A percentile compares a stretch with the other conserved stretches of the same genome.
Evolutionary conservation across 805 yeast species (phyloP).

Genomic region (Kurtzmaniella fragi): DNA sequence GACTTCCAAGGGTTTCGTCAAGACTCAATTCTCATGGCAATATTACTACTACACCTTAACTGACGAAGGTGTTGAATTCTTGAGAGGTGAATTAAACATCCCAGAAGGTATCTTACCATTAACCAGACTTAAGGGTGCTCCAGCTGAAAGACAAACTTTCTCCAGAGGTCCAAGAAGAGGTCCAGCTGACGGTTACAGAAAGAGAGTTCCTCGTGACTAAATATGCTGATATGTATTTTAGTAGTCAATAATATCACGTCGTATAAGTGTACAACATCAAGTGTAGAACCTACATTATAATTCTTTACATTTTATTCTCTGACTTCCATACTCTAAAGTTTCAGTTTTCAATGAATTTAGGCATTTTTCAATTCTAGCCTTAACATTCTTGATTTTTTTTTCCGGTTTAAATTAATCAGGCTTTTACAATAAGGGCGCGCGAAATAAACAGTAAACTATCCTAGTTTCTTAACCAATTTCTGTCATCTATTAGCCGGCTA

Average conservation of each 20-base stretch:
- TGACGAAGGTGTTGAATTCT: conserved; percentile 98
- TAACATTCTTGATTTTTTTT: too few relatives aligned
- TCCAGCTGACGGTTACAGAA: conserved; percentile 43
- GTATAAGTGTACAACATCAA: conserved; percentile 5
- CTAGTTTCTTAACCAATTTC: conserved; percentile 3
- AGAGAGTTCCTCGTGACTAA: conserved; percentile 52
- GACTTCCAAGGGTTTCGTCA: conserved; percentile 97
- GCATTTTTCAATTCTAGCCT: too few relatives aligned
- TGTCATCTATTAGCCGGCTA: conserved; percentile 13
- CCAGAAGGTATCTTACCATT: conserved; percentile 98
- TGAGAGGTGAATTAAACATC: conserved; percentile 96
- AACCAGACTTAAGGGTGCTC: conserved; percentile 93
- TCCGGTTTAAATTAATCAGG: too few relatives aligned
- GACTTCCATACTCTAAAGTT: too few relatives aligned
- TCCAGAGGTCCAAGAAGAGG: conserved; percentile 32
- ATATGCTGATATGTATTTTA: conserved; percentile 8
- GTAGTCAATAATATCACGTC: conserved; percentile 7
- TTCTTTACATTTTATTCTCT: too few relatives aligned
- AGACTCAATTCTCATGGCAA: conserved; percentile 99
- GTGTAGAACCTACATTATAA: conserved; percentile 1
- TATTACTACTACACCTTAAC: conserved; percentile 99
- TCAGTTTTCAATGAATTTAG: too few relatives aligned
- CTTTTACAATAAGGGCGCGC: too few relatives aligned
- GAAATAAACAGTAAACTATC: too few relatives aligned
- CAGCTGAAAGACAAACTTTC: conserved; percentile 68